Conservation (phyloP, 441 rosid genomes). For the Gossypium gossypioides region DNA sequence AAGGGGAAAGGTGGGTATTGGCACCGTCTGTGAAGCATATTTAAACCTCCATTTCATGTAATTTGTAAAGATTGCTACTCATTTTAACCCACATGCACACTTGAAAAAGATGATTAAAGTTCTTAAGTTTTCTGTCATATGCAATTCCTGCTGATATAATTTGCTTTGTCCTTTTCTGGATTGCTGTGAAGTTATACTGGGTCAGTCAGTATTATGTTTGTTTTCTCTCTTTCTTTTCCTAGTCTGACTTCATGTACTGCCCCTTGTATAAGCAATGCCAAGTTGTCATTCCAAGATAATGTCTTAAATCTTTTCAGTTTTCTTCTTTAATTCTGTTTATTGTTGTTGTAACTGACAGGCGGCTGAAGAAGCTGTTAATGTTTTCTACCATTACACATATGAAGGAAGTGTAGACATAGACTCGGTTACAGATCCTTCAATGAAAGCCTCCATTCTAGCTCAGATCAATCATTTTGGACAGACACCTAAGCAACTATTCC, state of each 20-base stretch:
- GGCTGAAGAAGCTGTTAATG: conserved; percentile 78
- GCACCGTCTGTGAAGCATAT: conserved; percentile 11
- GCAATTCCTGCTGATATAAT: background rate
- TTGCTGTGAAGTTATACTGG: background rate
- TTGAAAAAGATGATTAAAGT: background rate
- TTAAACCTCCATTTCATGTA: background rate
- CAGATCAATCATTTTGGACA: conserved; percentile 85
- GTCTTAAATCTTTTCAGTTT: background rate
- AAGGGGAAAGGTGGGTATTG: conserved; percentile 79
- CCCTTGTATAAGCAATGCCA: background rate
- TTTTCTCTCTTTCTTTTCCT: background rate
- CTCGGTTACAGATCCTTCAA: conserved; percentile 70
- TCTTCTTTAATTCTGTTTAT: conserved; percentile 10
- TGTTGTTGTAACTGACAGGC: conserved; percentile 45
- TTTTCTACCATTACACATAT: conserved; percentile 88
- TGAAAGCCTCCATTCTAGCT: conserved; percentile 81
- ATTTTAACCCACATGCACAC: background rate
- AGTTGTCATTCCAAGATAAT: background rate
- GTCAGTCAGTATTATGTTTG: background rate
- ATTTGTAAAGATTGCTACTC: background rate
- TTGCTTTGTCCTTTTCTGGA: background rate
- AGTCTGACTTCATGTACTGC: background rate
- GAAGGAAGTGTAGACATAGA: conserved; percentile 84
- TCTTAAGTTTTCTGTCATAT: background rate
- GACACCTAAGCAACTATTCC: conserved; percentile 78